Evolutionary conservation across 768 basidiomycete species (phyloP).

Genomic region (Tulasnella sp.): DNA sequence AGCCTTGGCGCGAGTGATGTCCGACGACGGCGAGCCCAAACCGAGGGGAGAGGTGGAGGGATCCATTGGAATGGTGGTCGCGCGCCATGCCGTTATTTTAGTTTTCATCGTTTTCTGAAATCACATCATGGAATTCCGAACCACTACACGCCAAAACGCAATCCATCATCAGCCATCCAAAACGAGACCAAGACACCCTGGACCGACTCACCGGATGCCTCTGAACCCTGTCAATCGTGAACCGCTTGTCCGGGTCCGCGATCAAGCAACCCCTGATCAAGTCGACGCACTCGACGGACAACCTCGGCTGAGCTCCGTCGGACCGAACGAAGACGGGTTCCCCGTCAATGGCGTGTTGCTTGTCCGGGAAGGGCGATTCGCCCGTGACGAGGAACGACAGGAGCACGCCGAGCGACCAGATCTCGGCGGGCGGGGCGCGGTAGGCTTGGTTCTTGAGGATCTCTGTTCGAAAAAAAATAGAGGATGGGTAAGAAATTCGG

Average conservation of each 20-base stretch:
- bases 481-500: not conserved
- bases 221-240: constrained; percentile 21
- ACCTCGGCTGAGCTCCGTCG: constrained; percentile 7
- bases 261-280: constrained; percentile 23
- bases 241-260: constrained; percentile 19
- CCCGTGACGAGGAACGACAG: constrained; percentile 31
- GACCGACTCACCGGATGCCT: constrained; percentile 15
- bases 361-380: constrained; percentile 27
- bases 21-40: too few relatives aligned
- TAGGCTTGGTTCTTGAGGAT: constrained; percentile 28
- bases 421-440: constrained; percentile 29
- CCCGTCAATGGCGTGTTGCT: constrained; percentile 18
- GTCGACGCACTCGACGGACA: constrained; percentile 18
- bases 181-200: not conserved
- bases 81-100: too few relatives aligned
- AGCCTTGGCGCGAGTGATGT: too few relatives aligned
- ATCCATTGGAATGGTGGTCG: too few relatives aligned
- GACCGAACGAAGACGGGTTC: constrained; percentile 15
- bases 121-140: too few relatives aligned
- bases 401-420: constrained; percentile 34
- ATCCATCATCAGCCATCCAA: too few relatives aligned
- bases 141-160: too few relatives aligned
- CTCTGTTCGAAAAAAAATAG: constrained; percentile 20
- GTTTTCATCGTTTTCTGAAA: too few relatives aligned
- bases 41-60: too few relatives aligned